Evolutionary conservation across 371 early-diverging fungal genomes (phyloP), one percentile per base, ranked within the genome.

Genomic region (Rhizopus delemar): DNA sequence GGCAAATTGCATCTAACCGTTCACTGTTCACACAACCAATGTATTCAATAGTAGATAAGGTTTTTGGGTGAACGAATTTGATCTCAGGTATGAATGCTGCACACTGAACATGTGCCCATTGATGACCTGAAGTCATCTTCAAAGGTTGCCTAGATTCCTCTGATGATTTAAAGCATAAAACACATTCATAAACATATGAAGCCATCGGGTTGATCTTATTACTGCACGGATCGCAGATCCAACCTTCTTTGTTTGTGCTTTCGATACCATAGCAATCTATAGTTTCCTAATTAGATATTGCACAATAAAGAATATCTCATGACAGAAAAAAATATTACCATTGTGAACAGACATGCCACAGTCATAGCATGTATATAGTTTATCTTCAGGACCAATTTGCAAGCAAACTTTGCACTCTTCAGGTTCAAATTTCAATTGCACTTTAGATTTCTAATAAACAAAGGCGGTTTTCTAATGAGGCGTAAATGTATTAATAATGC

Each of bases 51-150:
- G 95, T 93, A 33, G 90, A 89, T 60, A 94, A 70, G 5, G 77
- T 73, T 0, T 77, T 74, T 2, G 79, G 56, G 51, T 94, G 83
- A 4, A 83, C 86, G 65, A 92, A 82, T 13, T 74, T 73, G 55
- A 83, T 76, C 53, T 93, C 96, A 2, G 91, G 90, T 32, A 94
- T 86, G 70, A 90, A 91, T 12, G 89, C 69, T 0, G 96, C 92
- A 60, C 99, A 99, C 12, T 90, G 70, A 2, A 98, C 78, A 69
- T 99, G 99, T 0, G 86, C 95, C 99, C 99, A 99, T 54, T 86
- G 82, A 66, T 90, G 91, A 6, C 85, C 88, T 22, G 82, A 83
- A 2, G 99, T 97, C 51, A 84, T 86, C 73, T 97, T 97, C 67
- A 96, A 83, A 5, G 97, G 88, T 9, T 62, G 75, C 0, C 67